Evolutionary conservation across 2,329 filamentous ascomycete genomes (phyloP).

Genomic region (Epichloe festucae): DNA sequence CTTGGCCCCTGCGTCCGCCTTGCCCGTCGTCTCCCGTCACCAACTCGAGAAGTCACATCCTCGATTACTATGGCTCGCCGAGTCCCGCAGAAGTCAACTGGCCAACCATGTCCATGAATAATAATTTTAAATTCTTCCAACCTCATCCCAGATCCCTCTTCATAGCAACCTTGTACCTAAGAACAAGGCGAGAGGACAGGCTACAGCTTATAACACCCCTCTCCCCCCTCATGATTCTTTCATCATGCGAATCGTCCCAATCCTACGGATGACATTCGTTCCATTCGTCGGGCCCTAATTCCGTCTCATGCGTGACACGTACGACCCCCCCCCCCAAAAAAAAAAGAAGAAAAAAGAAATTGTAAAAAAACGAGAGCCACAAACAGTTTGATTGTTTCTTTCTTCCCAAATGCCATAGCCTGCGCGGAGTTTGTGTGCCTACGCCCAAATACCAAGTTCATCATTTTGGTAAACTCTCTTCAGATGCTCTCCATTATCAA

Average conservation of each 20-base stretch:
- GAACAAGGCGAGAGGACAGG: not conserved
- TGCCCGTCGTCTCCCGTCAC: too few relatives aligned
- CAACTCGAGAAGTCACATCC: too few relatives aligned
- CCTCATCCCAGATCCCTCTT: not conserved
- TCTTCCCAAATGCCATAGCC: not conserved
- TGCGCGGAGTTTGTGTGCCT: constrained; percentile 2
- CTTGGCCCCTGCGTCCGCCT: too few relatives aligned
- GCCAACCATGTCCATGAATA: not conserved
- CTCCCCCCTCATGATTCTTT: not conserved
- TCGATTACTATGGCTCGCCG: too few relatives aligned
- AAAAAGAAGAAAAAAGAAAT: not conserved
- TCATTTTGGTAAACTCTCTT: not conserved
- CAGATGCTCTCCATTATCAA: not conserved
- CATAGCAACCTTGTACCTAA: not conserved
- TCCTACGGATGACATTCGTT: not conserved
- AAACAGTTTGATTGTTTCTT: not conserved
- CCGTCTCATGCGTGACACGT: not conserved
- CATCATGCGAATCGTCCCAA: not conserved
- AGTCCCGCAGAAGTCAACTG: not conserved
- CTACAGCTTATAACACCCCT: not conserved
- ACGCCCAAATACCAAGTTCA: constrained; percentile 1
- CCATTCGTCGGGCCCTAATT: not conserved
- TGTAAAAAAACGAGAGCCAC: not conserved
- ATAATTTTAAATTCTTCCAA: not conserved
- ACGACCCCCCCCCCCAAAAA: not conserved